Percentiles rank a stretch among this genome's conserved stretches.
Evolutionary conservation across 768 basidiomycete genomes (phyloP).

Genomic region (Phanerochaete sordida): DNA sequence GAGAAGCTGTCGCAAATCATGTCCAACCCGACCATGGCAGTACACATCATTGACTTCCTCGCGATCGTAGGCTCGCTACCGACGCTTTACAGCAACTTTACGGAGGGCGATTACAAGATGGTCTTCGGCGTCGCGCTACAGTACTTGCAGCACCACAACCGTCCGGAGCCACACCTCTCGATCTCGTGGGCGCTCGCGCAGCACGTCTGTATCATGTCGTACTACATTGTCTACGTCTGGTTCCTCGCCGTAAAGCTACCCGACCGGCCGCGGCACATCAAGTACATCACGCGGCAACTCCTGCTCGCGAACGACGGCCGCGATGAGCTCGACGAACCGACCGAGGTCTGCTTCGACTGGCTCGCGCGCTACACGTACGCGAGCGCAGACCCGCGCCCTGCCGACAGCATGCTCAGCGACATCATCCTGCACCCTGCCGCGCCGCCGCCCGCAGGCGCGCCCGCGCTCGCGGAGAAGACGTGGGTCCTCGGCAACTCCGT

Average conservation of each 20-base stretch:
- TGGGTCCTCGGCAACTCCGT: slow-evolving; percentile 88
- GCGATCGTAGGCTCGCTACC: slow-evolving; percentile 81
- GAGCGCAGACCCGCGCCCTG: slow-evolving; percentile 88
- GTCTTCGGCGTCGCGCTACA: slow-evolving; percentile 93
- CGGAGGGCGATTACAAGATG: slow-evolving; percentile 85
- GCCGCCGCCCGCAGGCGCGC: slow-evolving; percentile 32
- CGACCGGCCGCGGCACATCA: slow-evolving; percentile 76
- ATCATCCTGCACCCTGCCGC: slow-evolving; percentile 51
- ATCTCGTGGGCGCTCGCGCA: slow-evolving; percentile 87
- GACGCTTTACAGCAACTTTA: slow-evolving; percentile 83
- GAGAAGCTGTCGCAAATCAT: slow-evolving; percentile 91
- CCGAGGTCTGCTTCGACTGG: slow-evolving; percentile 98
- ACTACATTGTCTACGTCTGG: slow-evolving; percentile 92
- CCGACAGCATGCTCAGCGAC: slow-evolving; percentile 73
- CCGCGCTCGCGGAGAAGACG: slow-evolving; percentile 55
- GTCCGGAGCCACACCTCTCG: slow-evolving; percentile 49
- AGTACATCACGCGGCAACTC: slow-evolving; percentile 83
- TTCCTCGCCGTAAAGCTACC: slow-evolving; percentile 84
- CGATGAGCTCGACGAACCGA: slow-evolving; percentile 75
- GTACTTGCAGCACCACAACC: slow-evolving; percentile 90
- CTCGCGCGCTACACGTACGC: slow-evolving; percentile 92
- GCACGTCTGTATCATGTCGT: slow-evolving; percentile 86
- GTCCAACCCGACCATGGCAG: slow-evolving; percentile 88
- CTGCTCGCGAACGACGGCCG: slow-evolving; percentile 76
- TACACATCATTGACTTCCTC: slow-evolving; percentile 94